These are phyloP conservation scores for Erodium moschatum DNA, from an alignment of 441 rosid genomes.

Conservation along the genomic window DNA sequence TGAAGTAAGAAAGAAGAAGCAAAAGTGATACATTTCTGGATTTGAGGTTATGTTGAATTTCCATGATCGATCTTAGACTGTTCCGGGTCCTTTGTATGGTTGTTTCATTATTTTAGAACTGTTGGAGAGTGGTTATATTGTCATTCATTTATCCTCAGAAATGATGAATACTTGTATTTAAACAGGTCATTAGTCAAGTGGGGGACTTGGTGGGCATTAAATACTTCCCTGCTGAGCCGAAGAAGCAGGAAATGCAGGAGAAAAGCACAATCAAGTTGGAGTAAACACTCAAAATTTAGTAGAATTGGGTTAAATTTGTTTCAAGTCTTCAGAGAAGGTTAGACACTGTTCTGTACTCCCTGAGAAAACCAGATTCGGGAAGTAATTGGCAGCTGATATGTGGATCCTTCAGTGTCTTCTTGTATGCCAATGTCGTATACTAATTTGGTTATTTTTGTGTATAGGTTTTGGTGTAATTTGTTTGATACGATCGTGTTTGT, in stretches of 20 bases:
- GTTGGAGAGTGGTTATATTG: background rate
- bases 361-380: background rate
- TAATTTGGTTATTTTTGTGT: background rate
- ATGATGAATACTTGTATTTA: background rate
- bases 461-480: background rate
- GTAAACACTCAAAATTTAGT: background rate
- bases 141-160: background rate
- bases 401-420: no score
- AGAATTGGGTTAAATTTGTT: background rate
- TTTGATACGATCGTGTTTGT: background rate
- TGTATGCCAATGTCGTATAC: background rate
- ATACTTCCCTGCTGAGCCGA: conserved; percentile 70
- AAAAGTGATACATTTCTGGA: background rate
- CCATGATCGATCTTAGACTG: background rate
- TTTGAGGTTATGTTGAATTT: background rate
- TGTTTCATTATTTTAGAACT: background rate
- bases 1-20: background rate
- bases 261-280: conserved; percentile 35
- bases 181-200: conserved; percentile 62
- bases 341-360: background rate
- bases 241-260: conserved; percentile 35
- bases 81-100: background rate
- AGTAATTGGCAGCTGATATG: background rate
- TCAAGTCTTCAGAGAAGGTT: background rate
- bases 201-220: conserved; percentile 72